Evolutionary conservation across 1,284 basidiomycete species (phyloP), one percentile per base, ranked within the genome.

Genomic region (Puccinia sorghi): DNA sequence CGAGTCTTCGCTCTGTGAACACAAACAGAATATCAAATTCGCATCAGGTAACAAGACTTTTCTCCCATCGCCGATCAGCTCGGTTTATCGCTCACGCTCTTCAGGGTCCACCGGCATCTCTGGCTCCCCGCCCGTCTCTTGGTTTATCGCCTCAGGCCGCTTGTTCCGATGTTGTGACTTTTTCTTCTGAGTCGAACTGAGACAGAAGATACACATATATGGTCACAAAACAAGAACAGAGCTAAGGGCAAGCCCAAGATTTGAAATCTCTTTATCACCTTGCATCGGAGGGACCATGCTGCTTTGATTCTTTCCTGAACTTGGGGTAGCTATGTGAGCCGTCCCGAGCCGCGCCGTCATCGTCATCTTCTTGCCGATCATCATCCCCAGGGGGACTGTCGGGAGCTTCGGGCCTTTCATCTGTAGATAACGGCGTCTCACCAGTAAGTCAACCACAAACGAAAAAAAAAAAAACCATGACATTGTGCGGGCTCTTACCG

Each of bases 1-100:
- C 71, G 8, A 50, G 78, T 54, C 82, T 76, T 15, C 82, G 80
- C 15, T 70, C 82, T 83, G 78, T 3, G 48, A n/a, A 43, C 43
- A 11, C 22, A 15, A 64, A 22, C n/a, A n/a, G n/a, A n/a, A n/a
- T n/a, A n/a, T n/a, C n/a, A n/a, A n/a, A n/a, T n/a, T n/a, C n/a
- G n/a, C n/a, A n/a, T n/a, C n/a, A n/a, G n/a, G n/a, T n/a, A n/a
- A n/a, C n/a, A n/a, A n/a, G n/a, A n/a, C n/a, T n/a, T n/a, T n/a
- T n/a, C n/a, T n/a, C n/a, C n/a, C n/a, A n/a, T n/a, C n/a, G n/a
- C n/a, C n/a, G n/a, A 57, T 57, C 52, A 56, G n/a, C 25, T 25
- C 54, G 13, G 7, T 56, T 25, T 13, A 25, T 9, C 20, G 41
- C 61, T 64, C 46, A 75, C 72, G 72, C 48, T 75, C 72, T 52